Evolutionary conservation across 805 yeast species (phyloP), one percentile per base, ranked within the genome.

Genomic region (Kodamaea nitidulidarum): DNA sequence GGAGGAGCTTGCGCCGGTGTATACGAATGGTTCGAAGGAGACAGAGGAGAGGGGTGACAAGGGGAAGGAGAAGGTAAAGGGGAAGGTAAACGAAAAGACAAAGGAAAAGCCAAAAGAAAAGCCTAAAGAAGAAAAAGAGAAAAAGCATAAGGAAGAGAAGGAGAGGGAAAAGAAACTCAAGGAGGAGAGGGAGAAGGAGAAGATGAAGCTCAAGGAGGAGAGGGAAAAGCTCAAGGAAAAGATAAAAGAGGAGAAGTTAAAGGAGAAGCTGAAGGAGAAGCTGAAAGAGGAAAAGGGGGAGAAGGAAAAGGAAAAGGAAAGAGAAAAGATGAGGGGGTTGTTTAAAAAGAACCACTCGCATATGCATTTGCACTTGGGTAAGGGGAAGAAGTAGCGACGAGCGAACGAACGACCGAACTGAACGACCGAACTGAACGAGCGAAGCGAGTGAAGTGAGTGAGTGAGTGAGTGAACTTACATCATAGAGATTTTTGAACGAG

Each of bases 1-100:
- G 9, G 36, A 30, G 6, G 44, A 33, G 16, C 45, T 45, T 10
- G 58, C 61, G 7, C 61, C 61, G 7, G 30, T 22, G 20, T 56
- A 56, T 38, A 41, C 35, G 6, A 40, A 34, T 16, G 41, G 12
- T n/a, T n/a, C n/a, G 28, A 11, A 7, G 28, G 28, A 25, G 28
- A 11, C 9, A 21, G 9, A 21, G 24, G 24, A 21, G 24, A 9
- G 7, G 24, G 24, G 9, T 21, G 9, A 7, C 8, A 21, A 21
- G 24, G 24, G 24, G 7, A 21, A 7, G 24, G 24, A 21, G n/a
- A n/a, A n/a, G n/a, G n/a, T n/a, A n/a, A n/a, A n/a, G n/a, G n/a
- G n/a, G n/a, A n/a, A n/a, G n/a, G n/a, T n/a, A n/a, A n/a, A n/a
- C n/a, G n/a, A n/a, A n/a, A n/a, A n/a, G n/a, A n/a, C n/a, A n/a